Conservation (phyloP, 2,329 filamentous ascomycete species). For the Blumeriella jaapii region DNA sequence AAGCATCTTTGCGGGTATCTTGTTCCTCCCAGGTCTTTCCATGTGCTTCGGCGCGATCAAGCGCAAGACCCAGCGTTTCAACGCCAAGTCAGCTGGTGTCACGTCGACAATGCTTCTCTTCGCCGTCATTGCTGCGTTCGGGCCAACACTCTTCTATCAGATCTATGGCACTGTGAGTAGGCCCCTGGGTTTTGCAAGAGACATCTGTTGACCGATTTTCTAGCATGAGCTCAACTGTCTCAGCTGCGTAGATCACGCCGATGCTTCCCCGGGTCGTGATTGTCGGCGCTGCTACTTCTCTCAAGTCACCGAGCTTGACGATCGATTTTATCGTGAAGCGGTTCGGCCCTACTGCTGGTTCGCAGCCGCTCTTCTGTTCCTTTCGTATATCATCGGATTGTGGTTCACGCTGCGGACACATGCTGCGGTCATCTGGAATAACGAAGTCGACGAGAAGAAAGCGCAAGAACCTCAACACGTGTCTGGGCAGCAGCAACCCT, state of each 20-base stretch:
- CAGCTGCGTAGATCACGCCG: constrained; percentile 41
- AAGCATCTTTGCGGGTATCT: constrained; percentile 92
- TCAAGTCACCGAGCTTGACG: constrained; percentile 70
- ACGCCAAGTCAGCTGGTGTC: constrained; percentile 88
- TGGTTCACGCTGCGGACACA: constrained; percentile 95
- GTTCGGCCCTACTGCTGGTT: constrained; percentile 92
- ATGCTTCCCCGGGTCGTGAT: constrained; percentile 42
- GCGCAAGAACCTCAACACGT: constrained; percentile 37
- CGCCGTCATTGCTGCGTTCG: constrained; percentile 88
- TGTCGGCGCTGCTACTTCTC: constrained; percentile 92
- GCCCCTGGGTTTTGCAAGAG: not conserved
- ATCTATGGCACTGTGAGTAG: constrained; percentile 77
- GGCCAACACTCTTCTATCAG: constrained; percentile 94
- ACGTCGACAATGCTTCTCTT: constrained; percentile 98
- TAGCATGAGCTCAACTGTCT: constrained; percentile 85
- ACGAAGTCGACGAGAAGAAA: constrained; percentile 68
- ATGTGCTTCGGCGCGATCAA: constrained; percentile 99
- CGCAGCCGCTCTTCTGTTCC: constrained; percentile 71
- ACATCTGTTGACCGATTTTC: constrained; percentile 27
- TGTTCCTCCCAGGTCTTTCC: constrained; percentile 87
- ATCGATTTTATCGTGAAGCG: constrained; percentile 81
- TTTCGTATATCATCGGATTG: constrained; percentile 86
- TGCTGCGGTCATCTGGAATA: constrained; percentile 93
- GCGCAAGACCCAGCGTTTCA: constrained; percentile 96
- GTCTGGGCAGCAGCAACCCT: constrained; percentile 24